A percentile compares a stretch with the other conserved stretches of the same genome.
Conservation (phyloP, 371 early-diverging fungal species). For the Rhizopus stolonifer region DNA sequence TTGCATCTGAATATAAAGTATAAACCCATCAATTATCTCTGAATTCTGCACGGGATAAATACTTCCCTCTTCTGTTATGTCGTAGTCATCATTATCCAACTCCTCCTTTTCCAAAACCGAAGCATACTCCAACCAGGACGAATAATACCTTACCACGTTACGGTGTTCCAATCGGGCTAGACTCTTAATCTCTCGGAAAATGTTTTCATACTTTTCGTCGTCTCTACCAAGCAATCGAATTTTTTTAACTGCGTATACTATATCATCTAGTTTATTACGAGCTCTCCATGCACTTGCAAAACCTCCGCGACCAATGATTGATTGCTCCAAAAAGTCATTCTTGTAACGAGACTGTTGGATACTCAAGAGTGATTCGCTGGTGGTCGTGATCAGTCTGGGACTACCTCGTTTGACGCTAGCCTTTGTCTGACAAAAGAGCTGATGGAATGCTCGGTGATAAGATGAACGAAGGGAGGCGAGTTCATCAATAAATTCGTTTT, state of each 20-base stretch:
- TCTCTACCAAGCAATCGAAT: slow-evolving; percentile 52
- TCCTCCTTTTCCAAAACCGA: slow-evolving; percentile 12
- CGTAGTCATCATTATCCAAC: slow-evolving; percentile 8
- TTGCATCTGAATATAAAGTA: slow-evolving; percentile 86
- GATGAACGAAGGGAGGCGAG: slow-evolving; percentile 76
- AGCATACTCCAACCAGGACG: slow-evolving; percentile 89
- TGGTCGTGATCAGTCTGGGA: slow-evolving; percentile 12
- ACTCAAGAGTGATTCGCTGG: slow-evolving; percentile 32
- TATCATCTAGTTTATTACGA: slow-evolving; percentile 79
- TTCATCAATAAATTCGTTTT: slow-evolving; percentile 76
- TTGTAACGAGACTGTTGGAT: slow-evolving; percentile 74
- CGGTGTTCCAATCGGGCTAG: slow-evolving; percentile 85
- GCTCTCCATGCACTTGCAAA: slow-evolving; percentile 87
- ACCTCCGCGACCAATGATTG: slow-evolving; percentile 87
- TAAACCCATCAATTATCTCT: slow-evolving; percentile 40
- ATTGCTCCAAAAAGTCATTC: slow-evolving; percentile 82
- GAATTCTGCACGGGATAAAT: not conserved
- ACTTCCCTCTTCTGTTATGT: not conserved
- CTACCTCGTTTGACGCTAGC: slow-evolving; percentile 46
- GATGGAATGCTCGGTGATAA: slow-evolving; percentile 80
- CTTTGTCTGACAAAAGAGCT: slow-evolving; percentile 77
- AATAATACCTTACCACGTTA: slow-evolving; percentile 91
- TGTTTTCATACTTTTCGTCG: slow-evolving; percentile 63
- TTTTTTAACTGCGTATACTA: slow-evolving; percentile 90
- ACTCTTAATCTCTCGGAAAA: slow-evolving; percentile 89